Evolutionary conservation across 1,139 yeast genomes (phyloP), one percentile per base, ranked within the genome.

Genomic region (Spencermartinsiella ligniputridi): DNA sequence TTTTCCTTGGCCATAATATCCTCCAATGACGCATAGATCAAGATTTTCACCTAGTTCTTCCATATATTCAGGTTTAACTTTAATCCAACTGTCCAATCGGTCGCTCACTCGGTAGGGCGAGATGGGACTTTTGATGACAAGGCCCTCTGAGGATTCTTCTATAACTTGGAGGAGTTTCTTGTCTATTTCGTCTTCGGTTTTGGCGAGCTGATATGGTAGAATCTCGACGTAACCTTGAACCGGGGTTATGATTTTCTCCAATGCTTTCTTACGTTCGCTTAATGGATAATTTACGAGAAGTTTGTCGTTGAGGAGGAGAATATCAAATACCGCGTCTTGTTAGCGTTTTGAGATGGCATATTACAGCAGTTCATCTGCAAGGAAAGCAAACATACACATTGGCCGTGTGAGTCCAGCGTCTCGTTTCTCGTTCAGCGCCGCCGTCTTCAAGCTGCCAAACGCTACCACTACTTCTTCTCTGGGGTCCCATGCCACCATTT

Each of bases 21-120:
- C 83, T 0, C 97, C 97, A 47, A 90, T 79, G 0, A 92, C 77
- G 1, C 81, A 71, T 38, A 89, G 63, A 63, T 92, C 98, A 52
- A 90, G 68, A 55, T 85, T 85, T 51, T 88, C 96, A 6, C 96
- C 96, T 63, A 85, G 85, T 44, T 84, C 88, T 48, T 81, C 84
- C 47, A 89, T 69, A 60, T 89, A 90, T 54, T 90, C 96, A 0
- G 97, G 97, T 61, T 92, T 92, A 2, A 90, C 77, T 58, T 92
- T 92, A 21, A 87, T 69, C 96, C 97, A 90, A 17, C 72, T 67
- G 22, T 74, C 73, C 38, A 74, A 72, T 44, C 90, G 68, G 39
- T 72, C 74, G 17, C 80, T 89, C 12, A 85, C 72, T 3, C 66
- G 61, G 61, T 92, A 92, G 17, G 64, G 67, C 13, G 85, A 75